These are phyloP conservation scores for Fraxinus paxiana DNA, from an alignment of 305 asterid species.

Conservation along the genomic window DNA sequence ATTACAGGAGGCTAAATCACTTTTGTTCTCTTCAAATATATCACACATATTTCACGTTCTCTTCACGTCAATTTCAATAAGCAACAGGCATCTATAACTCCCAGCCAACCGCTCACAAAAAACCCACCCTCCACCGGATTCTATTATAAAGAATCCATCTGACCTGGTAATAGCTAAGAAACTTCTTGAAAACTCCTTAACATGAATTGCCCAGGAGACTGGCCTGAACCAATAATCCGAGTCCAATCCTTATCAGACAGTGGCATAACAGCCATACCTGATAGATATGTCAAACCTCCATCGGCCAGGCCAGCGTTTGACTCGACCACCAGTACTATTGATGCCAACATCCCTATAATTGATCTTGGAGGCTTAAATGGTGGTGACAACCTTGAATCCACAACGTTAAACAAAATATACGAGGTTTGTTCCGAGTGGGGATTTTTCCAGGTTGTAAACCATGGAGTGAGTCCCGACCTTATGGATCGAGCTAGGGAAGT, in stretches of 20 bases:
- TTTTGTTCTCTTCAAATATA: not conserved
- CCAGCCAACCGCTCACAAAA: not conserved
- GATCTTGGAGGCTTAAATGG: constrained; percentile 34
- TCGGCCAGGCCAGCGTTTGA: constrained; percentile 35
- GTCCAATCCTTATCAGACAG: constrained; percentile 66
- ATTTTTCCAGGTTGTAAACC: constrained; percentile 69
- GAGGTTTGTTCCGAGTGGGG: constrained; percentile 73
- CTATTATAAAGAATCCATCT: not conserved
- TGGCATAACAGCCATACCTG: constrained; percentile 41
- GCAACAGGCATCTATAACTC: not conserved
- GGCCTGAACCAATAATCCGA: constrained; percentile 83
- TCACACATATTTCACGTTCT: not conserved
- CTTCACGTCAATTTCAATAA: not conserved
- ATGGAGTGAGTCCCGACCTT: constrained; percentile 51
- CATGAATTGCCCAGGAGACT: constrained; percentile 34
- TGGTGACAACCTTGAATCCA: constrained; percentile 13
- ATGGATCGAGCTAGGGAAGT: constrained; percentile 58
- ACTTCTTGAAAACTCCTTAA: not conserved
- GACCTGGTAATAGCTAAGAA: not conserved
- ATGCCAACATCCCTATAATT: constrained; percentile 47
- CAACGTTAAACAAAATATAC: constrained; percentile 31
- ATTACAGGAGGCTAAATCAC: not conserved
- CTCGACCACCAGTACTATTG: not conserved
- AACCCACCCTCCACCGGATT: not conserved
- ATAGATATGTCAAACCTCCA: constrained; percentile 49